phyloP scores from a whole-genome alignment of 768 basidiomycete species.

The Lactarius evosmus region DNA sequence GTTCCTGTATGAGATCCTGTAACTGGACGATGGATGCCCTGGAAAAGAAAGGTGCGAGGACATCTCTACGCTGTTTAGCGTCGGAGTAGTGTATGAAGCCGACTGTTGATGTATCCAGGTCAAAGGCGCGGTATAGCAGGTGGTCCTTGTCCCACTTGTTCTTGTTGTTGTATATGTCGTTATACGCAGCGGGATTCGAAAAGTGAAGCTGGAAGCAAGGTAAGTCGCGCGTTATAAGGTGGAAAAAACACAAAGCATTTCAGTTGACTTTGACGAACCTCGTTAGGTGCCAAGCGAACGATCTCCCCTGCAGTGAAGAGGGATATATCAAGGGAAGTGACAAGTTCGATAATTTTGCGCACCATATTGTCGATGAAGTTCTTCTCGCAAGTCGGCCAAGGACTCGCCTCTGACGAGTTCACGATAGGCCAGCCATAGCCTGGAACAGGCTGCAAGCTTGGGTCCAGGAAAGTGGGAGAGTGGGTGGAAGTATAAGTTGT shows the following conservation, averaged over 20 bases:
- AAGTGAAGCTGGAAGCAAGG: slow-evolving; percentile 1
- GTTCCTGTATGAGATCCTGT: not conserved
- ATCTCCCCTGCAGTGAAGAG: slow-evolving; percentile 6
- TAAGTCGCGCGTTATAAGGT: no score
- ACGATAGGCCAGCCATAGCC: not conserved
- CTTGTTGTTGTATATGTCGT: slow-evolving; percentile 8
- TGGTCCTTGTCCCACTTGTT: slow-evolving; percentile 19
- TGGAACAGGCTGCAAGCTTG: not conserved
- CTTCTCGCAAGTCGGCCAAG: not conserved
- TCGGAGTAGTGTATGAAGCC: slow-evolving; percentile 9
- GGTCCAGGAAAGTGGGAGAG: slow-evolving; percentile 2
- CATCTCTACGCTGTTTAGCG: slow-evolving; percentile 11
- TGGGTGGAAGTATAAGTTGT: not conserved
- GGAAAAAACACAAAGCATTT: not conserved
- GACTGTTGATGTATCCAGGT: not conserved
- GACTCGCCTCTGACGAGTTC: not conserved
- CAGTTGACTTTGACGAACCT: not conserved
- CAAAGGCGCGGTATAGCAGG: slow-evolving; percentile 6
- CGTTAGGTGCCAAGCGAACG: slow-evolving; percentile 5
- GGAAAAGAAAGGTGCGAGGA: slow-evolving; percentile 3
- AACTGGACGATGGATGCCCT: not conserved
- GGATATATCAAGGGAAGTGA: not conserved
- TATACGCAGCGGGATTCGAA: slow-evolving; percentile 4
- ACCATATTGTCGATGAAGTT: slow-evolving; percentile 8
- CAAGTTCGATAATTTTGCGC: not conserved